Evolutionary conservation across 2,329 filamentous ascomycete species (phyloP), one percentile per base, ranked within the genome.

Genomic region (Amylocarpus encephaloides): DNA sequence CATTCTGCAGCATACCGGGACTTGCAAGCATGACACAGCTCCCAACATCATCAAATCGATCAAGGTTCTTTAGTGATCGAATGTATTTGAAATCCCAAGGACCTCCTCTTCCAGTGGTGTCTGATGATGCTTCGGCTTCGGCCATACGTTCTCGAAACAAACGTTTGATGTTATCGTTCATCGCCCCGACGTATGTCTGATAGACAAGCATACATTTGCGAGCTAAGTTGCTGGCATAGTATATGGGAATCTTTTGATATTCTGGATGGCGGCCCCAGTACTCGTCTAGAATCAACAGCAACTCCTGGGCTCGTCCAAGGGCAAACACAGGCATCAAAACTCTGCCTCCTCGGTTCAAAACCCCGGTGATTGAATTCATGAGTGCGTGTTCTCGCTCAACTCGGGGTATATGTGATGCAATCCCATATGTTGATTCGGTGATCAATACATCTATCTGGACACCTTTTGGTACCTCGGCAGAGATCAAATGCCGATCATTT

Each of bases 141-240:
- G 88, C 89, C 82, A 95, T 94, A 43, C 89, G 83, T 68, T 94
- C 90, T 47, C 86, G 79, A 70, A 96, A 96, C n/a, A 95, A 79
- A 10, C 88, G 82, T 68, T 95, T 96, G 73, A 98, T 97, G 63
- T 96, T 97, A 64, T 97, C 92, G 67, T 98, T 98, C 93, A 98
- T 98, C 49, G 91, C 90, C 43, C 91, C 89, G 43, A 97, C 89
- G 63, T 97, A 98, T 1, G 93, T 98, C 67, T 97, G 93, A 66
- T 98, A 98, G 3, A 97, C 90, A 29, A 96, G 81, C 93, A 98
- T 98, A 71, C 93, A 98, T 69, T 95, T 93, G 55, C 92, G 78
- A 1, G 93, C 93, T 38, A 97, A 80, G 62, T 95, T 95, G 62
- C 88, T 93, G 48, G 94, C 94, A 68, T 97, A 98, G 73, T 97